Evolutionary conservation across 1,139 yeast species (phyloP), one percentile per base, ranked within the genome.

Genomic region (Blastobotrys apis): DNA sequence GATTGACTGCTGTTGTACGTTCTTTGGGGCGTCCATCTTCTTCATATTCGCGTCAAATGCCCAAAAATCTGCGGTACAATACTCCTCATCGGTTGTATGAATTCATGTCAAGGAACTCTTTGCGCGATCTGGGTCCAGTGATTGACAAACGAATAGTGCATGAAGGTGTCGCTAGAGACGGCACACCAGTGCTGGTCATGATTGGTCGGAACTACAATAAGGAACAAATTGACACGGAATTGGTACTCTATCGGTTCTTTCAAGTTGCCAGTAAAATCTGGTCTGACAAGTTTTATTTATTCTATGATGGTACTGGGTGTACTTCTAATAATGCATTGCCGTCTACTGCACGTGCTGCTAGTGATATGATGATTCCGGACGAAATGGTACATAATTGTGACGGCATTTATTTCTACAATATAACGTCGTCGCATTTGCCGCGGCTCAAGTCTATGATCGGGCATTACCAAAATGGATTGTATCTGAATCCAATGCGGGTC

Each of bases 231-330:
- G 85, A 82, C 48, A 64, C 75, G 1, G 82, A 82, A 39, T 66
- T 76, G 8, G 66, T 82, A 35, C 68, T 80, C 9, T 86, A 77
- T 61, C 74, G 82, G 52, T 59, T 81, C 19, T 73, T 84, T 50
- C 92, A 84, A 55, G 74, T 80, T 9, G 77, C 84, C 15, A 74
- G 82, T 47, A 84, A 82, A 57, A 73, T 84, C 41, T 85, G 94
- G 94, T 80, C 80, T 19, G 73, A 77, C 38, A 78, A 77, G 49
- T 86, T 75, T 58, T 75, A 78, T 50, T 49, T 81, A 47, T 74
- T 86, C 5, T 60, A 79, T 50, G 95, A 87, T 61, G 78, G 84
- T 51, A 83, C 95, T 0, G 82, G 81, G 17, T 80, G 73, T 56
- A 64, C 69, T 13, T 61, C 64, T 2, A 59, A 64, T 17, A 62